Evolutionary conservation across 352 stramenopile genomes (phyloP).

Genomic region (Phytopythium kandeliae): DNA sequence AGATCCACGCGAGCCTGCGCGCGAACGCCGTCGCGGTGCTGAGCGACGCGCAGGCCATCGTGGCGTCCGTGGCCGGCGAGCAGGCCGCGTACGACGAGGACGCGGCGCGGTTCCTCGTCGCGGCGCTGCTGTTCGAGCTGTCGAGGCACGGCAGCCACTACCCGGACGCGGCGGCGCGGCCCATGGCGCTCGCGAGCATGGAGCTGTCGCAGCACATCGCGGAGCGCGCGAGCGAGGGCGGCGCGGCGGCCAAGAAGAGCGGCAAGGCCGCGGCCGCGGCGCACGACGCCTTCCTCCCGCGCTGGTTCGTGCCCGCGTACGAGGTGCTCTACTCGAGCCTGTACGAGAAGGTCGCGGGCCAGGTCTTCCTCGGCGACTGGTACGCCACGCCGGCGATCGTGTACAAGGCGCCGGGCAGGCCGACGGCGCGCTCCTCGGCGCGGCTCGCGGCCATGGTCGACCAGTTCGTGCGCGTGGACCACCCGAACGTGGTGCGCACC

Average conservation of each 20-base stretch:
- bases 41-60: constrained; percentile 2
- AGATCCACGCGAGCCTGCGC: background rate
- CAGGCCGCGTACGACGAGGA: background rate
- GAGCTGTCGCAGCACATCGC: constrained; percentile 1
- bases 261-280: background rate
- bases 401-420: constrained; percentile 4
- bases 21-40: constrained; percentile 1
- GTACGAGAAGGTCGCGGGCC: constrained; percentile 7
- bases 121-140: constrained; percentile 16
- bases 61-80: constrained; percentile 1
- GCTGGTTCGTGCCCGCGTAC: constrained; percentile 7
- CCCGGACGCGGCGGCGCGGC: constrained; percentile 10
- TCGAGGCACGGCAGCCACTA: constrained; percentile 22
- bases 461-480: constrained; percentile 10
- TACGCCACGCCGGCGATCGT: constrained; percentile 5
- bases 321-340: constrained; percentile 5
- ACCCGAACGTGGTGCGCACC: constrained; percentile 20
- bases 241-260: constrained; percentile 2
- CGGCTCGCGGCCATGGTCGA: background rate
- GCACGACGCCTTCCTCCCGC: constrained; percentile 2
- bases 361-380: constrained; percentile 8
- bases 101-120: constrained; percentile 1
- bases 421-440: background rate
- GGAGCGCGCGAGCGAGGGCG: background rate
- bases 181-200: constrained; percentile 9